phyloP scores from a whole-genome alignment of 148 eudicot genomes.

The Nyssa sinensis region DNA sequence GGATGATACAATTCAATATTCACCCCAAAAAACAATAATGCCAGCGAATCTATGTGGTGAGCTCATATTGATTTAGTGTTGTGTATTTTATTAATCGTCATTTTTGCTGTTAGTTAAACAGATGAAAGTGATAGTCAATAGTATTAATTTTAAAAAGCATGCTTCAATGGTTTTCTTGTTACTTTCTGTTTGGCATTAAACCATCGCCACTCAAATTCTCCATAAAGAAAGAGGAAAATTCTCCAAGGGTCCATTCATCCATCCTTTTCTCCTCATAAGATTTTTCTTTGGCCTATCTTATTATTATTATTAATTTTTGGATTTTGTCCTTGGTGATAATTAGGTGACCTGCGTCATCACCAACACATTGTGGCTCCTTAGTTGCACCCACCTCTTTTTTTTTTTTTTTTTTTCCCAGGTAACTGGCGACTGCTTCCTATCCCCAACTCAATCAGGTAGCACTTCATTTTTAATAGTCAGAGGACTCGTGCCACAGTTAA shows the following conservation, averaged over 20 bases:
- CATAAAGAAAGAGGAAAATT: not conserved
- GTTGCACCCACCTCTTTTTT: too few species aligned
- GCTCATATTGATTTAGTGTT: slow-evolving; percentile 14
- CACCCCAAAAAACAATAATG: not conserved
- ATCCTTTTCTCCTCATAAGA: not conserved
- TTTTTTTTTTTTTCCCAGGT: too few species aligned
- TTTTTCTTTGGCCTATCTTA: not conserved
- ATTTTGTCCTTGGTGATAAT: too few species aligned
- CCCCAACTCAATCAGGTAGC: too few species aligned
- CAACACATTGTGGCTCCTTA: too few species aligned
- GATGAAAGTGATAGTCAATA: slow-evolving; percentile 29
- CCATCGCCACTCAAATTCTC: slow-evolving; percentile 7
- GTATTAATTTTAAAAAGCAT: slow-evolving; percentile 4
- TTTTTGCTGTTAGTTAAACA: slow-evolving; percentile 1
- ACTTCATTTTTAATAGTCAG: too few species aligned
- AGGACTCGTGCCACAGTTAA: too few species aligned
- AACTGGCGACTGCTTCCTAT: too few species aligned
- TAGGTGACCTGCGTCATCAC: too few species aligned
- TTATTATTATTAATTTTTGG: not conserved
- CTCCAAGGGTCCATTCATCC: not conserved
- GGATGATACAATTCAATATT: too few species aligned
- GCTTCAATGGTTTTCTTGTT: slow-evolving; percentile 6
- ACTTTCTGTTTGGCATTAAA: slow-evolving; percentile 16
- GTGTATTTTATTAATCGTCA: not conserved
- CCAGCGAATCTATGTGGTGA: slow-evolving; percentile 12